Evolutionary conservation across 1,284 basidiomycete genomes (phyloP), one percentile per base, ranked within the genome.

Genomic region (Rhodofomes roseus): DNA sequence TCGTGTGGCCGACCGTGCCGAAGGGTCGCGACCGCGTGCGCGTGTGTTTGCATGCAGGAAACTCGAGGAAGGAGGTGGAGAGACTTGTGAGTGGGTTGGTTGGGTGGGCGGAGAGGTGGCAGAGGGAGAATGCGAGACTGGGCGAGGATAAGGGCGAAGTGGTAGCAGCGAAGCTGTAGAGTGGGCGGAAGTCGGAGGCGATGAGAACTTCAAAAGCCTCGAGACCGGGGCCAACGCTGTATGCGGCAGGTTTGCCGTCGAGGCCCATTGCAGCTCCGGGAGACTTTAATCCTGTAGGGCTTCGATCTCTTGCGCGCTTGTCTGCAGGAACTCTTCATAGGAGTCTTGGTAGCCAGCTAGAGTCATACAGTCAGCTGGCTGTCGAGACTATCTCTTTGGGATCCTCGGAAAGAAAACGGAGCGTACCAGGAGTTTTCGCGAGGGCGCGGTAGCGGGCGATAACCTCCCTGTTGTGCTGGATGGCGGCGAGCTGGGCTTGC

Each of bases 1-100:
- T 96, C 56, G 87, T 86, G 20, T 89, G 86, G 78, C 92, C 91
- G 0, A 95, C 92, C 0, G 93, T 96, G 0, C 91, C 93, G 0
- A 87, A 86, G 62, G 93, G 91, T 11, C 81, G 82, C 58, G 90
- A 94, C 56, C 83, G 93, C n/a, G 86, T 96, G 5, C 76, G 94
- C 0, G 82, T 96, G 22, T 96, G 94, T 73, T 70, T 96, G 40
- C 93, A 95, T 71, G 84, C 92, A 0, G 82, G 80, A 1, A 93
- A 95, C 63, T 85, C 86, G 29, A 68, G 65, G 27, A 78, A 78
- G 54, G 86, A 96, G 41, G 79, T 95, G 0, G 81, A 85, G 48
- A 69, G 71, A 25, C 73, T 93, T 20, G 79, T 85, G n/a, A 20
- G 22, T 9, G 69, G 59, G 36, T 67, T 69, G 55, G 54, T 71